Conservation (phyloP, 768 basidiomycete genomes). For the Filobasidium floriforme region DNA sequence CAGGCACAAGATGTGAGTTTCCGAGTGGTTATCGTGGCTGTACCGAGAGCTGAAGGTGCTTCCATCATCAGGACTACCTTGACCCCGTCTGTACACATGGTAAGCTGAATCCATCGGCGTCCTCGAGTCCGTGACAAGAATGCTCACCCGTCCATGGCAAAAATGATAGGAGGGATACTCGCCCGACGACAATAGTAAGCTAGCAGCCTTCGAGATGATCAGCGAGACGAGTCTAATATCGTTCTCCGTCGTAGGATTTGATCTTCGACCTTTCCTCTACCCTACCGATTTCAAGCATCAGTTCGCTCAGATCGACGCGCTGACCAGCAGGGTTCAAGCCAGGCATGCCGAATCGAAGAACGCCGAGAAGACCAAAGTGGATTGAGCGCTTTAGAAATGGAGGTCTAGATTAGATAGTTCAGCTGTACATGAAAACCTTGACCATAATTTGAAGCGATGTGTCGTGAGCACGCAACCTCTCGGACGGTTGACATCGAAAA, state of each 20-base stretch:
- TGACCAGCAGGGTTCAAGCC: conserved; percentile 63
- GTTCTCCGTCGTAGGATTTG: conserved; percentile 60
- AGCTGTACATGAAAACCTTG: no score
- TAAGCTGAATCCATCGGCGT: conserved; percentile 16
- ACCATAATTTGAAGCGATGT: no score
- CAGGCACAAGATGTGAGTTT: conserved; percentile 87
- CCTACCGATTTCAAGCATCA: conserved; percentile 93
- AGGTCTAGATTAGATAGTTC: not conserved
- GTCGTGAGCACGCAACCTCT: no score
- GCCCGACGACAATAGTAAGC: conserved; percentile 87
- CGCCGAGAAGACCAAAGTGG: conserved; percentile 18
- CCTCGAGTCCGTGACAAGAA: not conserved
- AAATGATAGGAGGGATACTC: conserved; percentile 75
- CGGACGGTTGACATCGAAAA: no score
- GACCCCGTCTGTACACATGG: conserved; percentile 38
- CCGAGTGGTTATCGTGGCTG: not conserved
- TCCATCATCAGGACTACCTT: conserved; percentile 35
- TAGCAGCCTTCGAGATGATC: not conserved
- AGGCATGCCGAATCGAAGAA: conserved; percentile 13
- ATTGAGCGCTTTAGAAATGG: conserved; percentile 4
- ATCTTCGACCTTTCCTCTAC: conserved; percentile 92
- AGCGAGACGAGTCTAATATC: not conserved
- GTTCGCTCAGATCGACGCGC: conserved; percentile 86
- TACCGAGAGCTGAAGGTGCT: not conserved
- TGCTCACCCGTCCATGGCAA: no score